phyloP scores from a whole-genome alignment of 176 grass and related monocot genomes.

The Bothriochloa decipiens region DNA sequence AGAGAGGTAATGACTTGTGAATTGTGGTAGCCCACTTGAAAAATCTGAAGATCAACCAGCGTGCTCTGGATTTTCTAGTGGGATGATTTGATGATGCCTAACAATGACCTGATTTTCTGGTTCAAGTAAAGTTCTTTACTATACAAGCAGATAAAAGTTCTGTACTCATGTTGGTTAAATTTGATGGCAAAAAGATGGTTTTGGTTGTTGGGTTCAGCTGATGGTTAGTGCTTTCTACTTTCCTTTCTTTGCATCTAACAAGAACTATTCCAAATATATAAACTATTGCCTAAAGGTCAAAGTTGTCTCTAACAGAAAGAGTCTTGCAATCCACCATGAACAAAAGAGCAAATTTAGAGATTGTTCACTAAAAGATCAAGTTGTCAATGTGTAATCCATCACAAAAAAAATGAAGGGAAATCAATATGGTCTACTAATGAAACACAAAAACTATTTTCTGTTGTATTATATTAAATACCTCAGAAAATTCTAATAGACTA shows the following conservation, averaged over 20 bases:
- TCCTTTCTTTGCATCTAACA: not conserved
- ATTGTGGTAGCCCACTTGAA: not conserved
- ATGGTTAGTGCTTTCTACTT: not conserved
- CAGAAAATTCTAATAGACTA: not conserved
- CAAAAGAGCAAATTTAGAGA: not conserved
- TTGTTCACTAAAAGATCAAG: not conserved
- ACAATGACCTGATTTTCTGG: not conserved
- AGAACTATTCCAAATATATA: not conserved
- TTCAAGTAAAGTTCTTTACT: not conserved
- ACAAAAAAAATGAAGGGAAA: not conserved
- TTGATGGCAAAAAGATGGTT: not conserved
- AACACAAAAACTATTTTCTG: not conserved
- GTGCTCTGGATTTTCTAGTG: not conserved
- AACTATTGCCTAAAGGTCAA: constrained; percentile 3
- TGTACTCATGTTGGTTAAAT: not conserved
- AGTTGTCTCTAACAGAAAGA: not conserved
- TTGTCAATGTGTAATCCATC: no score
- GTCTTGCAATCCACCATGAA: not conserved
- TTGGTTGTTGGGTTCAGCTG: not conserved
- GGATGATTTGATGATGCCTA: not conserved
- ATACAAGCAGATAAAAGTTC: not conserved
- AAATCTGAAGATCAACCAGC: not conserved
- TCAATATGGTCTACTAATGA: not conserved
- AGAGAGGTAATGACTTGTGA: not conserved
- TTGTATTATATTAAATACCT: not conserved